A percentile compares a stretch with the other conserved stretches of the same genome.
Evolutionary conservation across 2,329 filamentous ascomycete genomes (phyloP).

Genomic region (Sporothrix sp.): DNA sequence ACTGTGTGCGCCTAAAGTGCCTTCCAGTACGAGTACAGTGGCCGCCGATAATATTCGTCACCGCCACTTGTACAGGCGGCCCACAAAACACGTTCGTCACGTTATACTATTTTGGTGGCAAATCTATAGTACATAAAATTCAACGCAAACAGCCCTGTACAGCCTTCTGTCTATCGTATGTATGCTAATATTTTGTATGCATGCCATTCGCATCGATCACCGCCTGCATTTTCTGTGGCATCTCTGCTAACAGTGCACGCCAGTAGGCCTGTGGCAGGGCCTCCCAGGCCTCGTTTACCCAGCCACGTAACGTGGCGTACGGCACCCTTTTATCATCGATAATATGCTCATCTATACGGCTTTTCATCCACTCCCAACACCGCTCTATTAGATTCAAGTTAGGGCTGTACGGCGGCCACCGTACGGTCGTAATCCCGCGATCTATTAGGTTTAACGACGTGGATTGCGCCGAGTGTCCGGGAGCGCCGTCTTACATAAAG

Average conservation of each 20-base stretch:
- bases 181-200: background rate
- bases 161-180: too few species aligned
- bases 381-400: conserved; percentile 14
- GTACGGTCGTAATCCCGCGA: conserved; percentile 5
- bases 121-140: background rate
- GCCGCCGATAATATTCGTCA: background rate
- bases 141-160: background rate
- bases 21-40: too few species aligned
- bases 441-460: background rate
- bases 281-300: conserved; percentile 2
- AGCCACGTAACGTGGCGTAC: background rate
- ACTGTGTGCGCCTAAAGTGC: too few species aligned
- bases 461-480: background rate
- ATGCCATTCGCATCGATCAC: background rate
- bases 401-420: conserved; percentile 13
- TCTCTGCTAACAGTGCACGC: background rate
- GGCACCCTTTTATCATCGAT: background rate
- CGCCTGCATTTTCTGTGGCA: background rate
- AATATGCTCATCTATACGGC: too few species aligned
- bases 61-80: background rate
- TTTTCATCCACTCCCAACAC: too few species aligned
- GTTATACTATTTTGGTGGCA: background rate
- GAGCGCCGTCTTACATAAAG: background rate
- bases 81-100: background rate
- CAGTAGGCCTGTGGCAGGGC: background rate